A percentile compares a stretch with the other conserved stretches of the same genome.
These are phyloP conservation scores for Piedraia hortae DNA, from an alignment of 2,329 filamentous ascomycete species.

Conservation along the genomic window DNA sequence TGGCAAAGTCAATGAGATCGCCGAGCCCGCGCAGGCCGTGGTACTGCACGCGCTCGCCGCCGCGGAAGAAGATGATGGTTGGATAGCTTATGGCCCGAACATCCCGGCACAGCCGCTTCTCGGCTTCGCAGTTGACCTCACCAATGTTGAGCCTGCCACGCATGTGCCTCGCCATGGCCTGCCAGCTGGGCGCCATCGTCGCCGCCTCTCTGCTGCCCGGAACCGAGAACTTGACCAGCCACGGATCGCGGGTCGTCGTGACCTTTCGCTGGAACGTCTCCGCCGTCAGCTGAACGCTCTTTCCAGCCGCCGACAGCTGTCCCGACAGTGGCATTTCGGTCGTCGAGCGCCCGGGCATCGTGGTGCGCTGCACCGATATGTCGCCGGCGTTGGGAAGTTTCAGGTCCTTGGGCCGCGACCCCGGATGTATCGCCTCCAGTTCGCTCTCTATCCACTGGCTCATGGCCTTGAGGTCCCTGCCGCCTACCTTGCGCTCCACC, in stretches of 20 bases:
- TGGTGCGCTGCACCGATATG: conserved; percentile 16
- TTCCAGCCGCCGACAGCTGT: conserved; percentile 21
- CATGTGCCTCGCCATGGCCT: conserved; percentile 74
- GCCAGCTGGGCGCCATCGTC: conserved; percentile 72
- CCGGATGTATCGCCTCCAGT: conserved; percentile 53
- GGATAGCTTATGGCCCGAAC: conserved; percentile 55
- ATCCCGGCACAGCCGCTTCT: conserved; percentile 77
- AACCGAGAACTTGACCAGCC: conserved; percentile 98
- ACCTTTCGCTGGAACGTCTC: conserved; percentile 70
- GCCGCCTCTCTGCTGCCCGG: conserved; percentile 96
- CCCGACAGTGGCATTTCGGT: conserved; percentile 1
- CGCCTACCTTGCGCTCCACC: conserved; percentile 34
- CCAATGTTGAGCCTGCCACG: conserved; percentile 70
- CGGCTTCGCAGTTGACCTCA: conserved; percentile 80
- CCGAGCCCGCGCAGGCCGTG: conserved; percentile 73
- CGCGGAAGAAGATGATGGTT: conserved; percentile 77
- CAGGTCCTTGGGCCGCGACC: conserved; percentile 42
- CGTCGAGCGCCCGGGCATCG: conserved; percentile 2
- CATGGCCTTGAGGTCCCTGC: conserved; percentile 37
- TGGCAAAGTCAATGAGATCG: conserved; percentile 64
- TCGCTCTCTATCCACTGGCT: conserved; percentile 46
- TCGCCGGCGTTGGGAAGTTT: conserved; percentile 46
- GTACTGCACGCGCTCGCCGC: conserved; percentile 78
- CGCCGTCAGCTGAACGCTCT: conserved; percentile 46
- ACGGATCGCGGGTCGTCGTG: conserved; percentile 65